Evolutionary conservation across 805 yeast genomes (phyloP).

Genomic region (Yamadazyma kitorensis): DNA sequence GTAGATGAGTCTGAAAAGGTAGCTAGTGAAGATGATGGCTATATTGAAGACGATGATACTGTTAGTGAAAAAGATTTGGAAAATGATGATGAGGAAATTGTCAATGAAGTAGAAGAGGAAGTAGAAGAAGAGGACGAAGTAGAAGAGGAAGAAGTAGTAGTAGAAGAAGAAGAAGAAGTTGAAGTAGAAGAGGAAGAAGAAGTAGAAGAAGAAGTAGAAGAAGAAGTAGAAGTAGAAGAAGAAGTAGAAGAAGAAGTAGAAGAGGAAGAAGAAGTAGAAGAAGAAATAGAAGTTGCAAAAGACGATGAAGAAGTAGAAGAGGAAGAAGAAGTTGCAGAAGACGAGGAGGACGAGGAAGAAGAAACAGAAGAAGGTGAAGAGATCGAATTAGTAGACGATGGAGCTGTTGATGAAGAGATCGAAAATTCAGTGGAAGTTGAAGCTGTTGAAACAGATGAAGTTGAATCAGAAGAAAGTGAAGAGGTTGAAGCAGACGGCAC

Average conservation of each 20-base stretch:
- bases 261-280: conserved; percentile 2
- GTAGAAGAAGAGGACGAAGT: conserved; percentile 9
- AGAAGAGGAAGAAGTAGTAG: conserved; percentile 2
- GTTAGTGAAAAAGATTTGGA: conserved; percentile 1
- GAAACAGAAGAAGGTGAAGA: conserved; percentile 1
- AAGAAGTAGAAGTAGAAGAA: conserved; percentile 6
- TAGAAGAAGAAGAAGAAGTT: conserved; percentile 1
- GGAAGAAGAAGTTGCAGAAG: conserved; percentile 1
- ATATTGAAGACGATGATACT: conserved; percentile 1
- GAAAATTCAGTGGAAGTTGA: conserved; percentile 1
- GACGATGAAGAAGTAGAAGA: conserved; percentile 2
- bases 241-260: conserved; percentile 2
- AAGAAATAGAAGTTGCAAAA: conserved; percentile 1
- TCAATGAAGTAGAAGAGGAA: conserved; percentile 5
- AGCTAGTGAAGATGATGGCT: no score
- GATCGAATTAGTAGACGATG: conserved; percentile 1
- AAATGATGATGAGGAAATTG: background rate
- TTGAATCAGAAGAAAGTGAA: conserved; percentile 8
- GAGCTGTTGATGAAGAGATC: background rate
- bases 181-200: conserved; percentile 15
- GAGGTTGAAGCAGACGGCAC: conserved; percentile 10
- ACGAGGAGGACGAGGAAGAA: conserved; percentile 1
- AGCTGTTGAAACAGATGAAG: conserved; percentile 5
- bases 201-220: conserved; percentile 8
- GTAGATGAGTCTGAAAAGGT: no score